These are phyloP conservation scores for Umbilicus rupestris DNA, from an alignment of 164 flowering plant species.

Conservation along the genomic window DNA sequence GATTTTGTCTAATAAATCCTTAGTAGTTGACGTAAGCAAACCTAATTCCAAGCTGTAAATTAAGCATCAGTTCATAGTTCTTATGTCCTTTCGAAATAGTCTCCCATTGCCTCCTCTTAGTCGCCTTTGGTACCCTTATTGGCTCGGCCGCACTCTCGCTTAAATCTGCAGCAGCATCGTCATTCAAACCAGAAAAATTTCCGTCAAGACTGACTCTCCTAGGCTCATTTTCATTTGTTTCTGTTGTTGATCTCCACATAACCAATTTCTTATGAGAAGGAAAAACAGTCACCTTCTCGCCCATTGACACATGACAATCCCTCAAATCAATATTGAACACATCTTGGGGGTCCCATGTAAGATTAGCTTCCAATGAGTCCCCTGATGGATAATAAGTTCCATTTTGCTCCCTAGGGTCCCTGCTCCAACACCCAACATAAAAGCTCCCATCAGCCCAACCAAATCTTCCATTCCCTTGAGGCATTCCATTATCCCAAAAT, in stretches of 20 bases:
- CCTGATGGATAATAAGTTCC: slow-evolving; percentile 55
- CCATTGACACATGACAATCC: slow-evolving; percentile 23
- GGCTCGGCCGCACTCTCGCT: not conserved
- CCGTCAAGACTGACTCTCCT: not conserved
- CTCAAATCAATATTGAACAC: slow-evolving; percentile 21
- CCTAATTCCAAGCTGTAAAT: slow-evolving; percentile 79
- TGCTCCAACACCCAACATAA: slow-evolving; percentile 68
- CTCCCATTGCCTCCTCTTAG: slow-evolving; percentile 47
- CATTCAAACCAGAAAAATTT: not conserved
- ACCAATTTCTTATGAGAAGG: slow-evolving; percentile 41
- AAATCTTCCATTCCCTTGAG: slow-evolving; percentile 61
- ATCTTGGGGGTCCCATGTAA: slow-evolving; percentile 39
- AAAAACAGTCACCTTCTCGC: slow-evolving; percentile 25
- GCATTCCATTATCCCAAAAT: slow-evolving; percentile 56
- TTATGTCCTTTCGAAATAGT: slow-evolving; percentile 65
- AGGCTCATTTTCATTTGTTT: slow-evolving; percentile 11
- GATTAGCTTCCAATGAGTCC: slow-evolving; percentile 13
- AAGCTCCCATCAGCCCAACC: slow-evolving; percentile 59
- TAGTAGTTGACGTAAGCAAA: slow-evolving; percentile 17
- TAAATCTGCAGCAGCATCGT: not conserved
- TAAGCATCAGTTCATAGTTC: slow-evolving; percentile 77
- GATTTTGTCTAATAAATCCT: too few relatives aligned
- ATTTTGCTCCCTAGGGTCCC: slow-evolving; percentile 40
- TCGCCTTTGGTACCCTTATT: slow-evolving; percentile 10
- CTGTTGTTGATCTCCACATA: slow-evolving; percentile 20